Percentiles rank a stretch among this genome's conserved stretches.
phyloP scores from a whole-genome alignment of 1,284 basidiomycete genomes.

The Vanrija sp. region DNA sequence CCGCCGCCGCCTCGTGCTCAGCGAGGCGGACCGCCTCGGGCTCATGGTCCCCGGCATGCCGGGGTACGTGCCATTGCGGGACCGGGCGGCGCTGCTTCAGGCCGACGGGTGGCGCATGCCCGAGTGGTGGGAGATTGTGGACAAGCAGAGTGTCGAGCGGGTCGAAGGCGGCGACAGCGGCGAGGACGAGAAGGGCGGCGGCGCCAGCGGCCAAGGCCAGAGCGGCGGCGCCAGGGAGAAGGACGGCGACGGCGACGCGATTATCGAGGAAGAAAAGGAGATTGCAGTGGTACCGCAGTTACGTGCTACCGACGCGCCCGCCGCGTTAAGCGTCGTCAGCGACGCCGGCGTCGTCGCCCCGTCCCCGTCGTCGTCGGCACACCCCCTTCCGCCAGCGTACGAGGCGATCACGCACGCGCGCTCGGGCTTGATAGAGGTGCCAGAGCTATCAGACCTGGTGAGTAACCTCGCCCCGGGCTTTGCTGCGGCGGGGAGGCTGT shows the following conservation, averaged over 20 bases:
- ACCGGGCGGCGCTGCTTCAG: conserved; percentile 21
- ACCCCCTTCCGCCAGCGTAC: background rate
- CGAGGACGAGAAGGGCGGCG: background rate
- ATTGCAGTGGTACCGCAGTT: no score
- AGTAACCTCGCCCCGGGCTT: no score
- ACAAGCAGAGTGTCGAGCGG: background rate
- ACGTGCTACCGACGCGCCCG: background rate
- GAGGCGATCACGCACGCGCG: background rate
- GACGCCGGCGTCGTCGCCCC: no score
- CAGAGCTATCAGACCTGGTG: no score
- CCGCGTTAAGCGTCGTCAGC: no score
- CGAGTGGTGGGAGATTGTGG: conserved; percentile 41
- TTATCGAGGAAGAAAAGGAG: no score
- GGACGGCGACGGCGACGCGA: background rate
- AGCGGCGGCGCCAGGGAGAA: background rate
- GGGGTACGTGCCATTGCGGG: conserved; percentile 42
- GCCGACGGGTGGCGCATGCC: conserved; percentile 32
- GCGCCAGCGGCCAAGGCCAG: no score
- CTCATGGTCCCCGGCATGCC: conserved; percentile 44
- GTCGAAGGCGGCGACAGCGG: background rate
- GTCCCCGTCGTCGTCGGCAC: background rate
- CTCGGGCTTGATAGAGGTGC: no score
- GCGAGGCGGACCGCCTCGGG: conserved; percentile 40
- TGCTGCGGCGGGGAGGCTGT: no score
- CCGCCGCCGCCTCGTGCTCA: conserved; percentile 29